Evolutionary conservation across 2,329 filamentous ascomycete species (phyloP), one percentile per base, ranked within the genome.

Genomic region (Alternaria infectoria): DNA sequence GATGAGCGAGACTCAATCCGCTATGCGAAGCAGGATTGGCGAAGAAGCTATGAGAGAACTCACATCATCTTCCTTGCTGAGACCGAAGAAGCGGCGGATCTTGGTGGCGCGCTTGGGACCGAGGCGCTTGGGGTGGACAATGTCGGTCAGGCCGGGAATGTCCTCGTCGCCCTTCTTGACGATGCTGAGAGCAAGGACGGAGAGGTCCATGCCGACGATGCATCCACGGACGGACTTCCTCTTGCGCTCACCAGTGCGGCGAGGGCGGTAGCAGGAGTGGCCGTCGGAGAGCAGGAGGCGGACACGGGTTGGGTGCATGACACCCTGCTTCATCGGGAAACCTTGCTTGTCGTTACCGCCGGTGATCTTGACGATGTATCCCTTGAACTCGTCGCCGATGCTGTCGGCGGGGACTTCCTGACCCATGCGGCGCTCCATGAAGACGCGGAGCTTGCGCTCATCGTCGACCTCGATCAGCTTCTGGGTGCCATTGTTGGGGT

Each of bases 31-130:
- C 74, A 77, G 77, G 79, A 83, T 80, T 83, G 87, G 87, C 87
- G 86, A 93, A 90, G 91, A 88, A 88, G 90, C 74, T 79, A 80
- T 83, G 82, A 82, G 80, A 83, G 81, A 83, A 93, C 92, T 90
- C 92, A 98, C 95, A 92, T 99, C 96, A 89, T 99, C 96, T 91
- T 98, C 94, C 94, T 98, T 98, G 92, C 91, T 95, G 90, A 99
- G 92, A 88, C 93, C 91, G 88, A 98, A 99, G 92, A 99, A 99
- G 84, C 90, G 91, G 86, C 95, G 93, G 87, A 99, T 98, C 93
- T 98, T 99, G 88, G 93, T 97, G 83, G 96, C 96, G 82, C 96
- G 93, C 94, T 99, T 99, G 88, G 96, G 96, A 79, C 96, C 96
- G 82, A 99, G 92, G 81, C 96, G 92, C 93, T 99, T 99, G 85